Base-by-base conservation (phyloP, 768 basidiomycete genomes). In the Tricholoma terreum region DNA sequence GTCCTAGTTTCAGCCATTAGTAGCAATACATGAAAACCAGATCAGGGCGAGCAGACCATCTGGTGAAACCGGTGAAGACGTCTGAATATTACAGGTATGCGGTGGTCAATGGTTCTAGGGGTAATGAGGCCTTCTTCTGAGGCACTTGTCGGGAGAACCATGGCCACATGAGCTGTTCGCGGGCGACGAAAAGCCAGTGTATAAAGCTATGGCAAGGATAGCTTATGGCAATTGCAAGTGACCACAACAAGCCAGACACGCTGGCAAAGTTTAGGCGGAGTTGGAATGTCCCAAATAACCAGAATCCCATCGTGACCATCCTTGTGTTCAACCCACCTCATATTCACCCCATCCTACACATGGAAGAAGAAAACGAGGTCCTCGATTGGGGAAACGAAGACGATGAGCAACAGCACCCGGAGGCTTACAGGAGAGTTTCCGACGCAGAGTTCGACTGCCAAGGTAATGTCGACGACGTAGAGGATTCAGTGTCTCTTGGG, bases 11-110 rank as follows among this genome's bases (percentile, higher is more conserved):
- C 49, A 53, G 45, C 56, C 31, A 50, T 14, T 46, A 24, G 56
- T n/a, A 31, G 30, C 30, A 46, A 15, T 49, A 31, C 24, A 31
- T 49, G 22, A 49, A 30, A 31, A 14, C 1, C 3, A 30, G 15
- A 30, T 30, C 27, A 9, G 8, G 27, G n/a, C 27, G 30, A 31
- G 60, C 83, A 51, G 58, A 87, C 93, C 93, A 95, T 94, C 71
- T 93, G 90, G 56, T 92, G 87, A 62, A 94, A 87, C 58, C 90
- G 82, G 63, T 88, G 84, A 50, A 95, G 69, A 40, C 93, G 77
- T 59, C 86, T 81, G 67, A 96, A 90, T 62, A 94, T 89, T 35
- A 90, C 76, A 15, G 92, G 92, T 22, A 94, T 74, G 17, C 90
- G 85, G 42, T 78, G 80, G 3, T 82, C 75, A 48, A 77, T 64